Conservation (phyloP, 75 land plant genomes). For the Chamaecyparis obtusa region DNA sequence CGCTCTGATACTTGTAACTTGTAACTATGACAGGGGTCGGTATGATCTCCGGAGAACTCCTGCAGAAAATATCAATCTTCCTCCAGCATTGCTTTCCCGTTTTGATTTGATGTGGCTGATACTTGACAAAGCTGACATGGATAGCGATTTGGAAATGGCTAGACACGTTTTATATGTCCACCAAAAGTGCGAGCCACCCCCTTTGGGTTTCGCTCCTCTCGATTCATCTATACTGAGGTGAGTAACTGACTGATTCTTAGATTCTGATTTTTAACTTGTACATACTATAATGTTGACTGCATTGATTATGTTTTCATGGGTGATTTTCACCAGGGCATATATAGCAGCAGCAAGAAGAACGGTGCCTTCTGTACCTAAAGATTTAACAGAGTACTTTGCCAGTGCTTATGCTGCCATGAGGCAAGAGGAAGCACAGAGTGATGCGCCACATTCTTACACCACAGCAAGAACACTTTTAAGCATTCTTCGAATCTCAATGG, state of each 20-base stretch:
- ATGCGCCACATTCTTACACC: conserved; percentile 91
- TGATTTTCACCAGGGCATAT: conserved; percentile 65
- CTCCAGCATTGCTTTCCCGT: conserved; percentile 92
- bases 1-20: conserved; percentile 5
- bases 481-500: conserved; percentile 92
- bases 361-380: conserved; percentile 69
- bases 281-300: not conserved
- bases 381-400: conserved; percentile 87
- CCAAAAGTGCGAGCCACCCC: conserved; percentile 75
- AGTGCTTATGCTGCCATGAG: conserved; percentile 85
- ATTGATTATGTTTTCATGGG: not conserved
- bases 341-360: conserved; percentile 84
- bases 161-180: conserved; percentile 90
- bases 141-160: conserved; percentile 92
- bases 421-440: conserved; percentile 95
- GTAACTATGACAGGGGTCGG: conserved; percentile 76
- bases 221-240: conserved; percentile 87
- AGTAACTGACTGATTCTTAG: not conserved
- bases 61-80: conserved; percentile 97
- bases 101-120: conserved; percentile 97
- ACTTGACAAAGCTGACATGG: conserved; percentile 92
- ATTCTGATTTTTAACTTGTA: not conserved
- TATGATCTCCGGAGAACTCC: conserved; percentile 97
- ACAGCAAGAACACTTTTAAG: conserved; percentile 94
- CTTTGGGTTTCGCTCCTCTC: conserved; percentile 83